Base-by-base conservation (phyloP, 2,329 filamentous ascomycete genomes). In the Rhinocladiella mackenziei region DNA sequence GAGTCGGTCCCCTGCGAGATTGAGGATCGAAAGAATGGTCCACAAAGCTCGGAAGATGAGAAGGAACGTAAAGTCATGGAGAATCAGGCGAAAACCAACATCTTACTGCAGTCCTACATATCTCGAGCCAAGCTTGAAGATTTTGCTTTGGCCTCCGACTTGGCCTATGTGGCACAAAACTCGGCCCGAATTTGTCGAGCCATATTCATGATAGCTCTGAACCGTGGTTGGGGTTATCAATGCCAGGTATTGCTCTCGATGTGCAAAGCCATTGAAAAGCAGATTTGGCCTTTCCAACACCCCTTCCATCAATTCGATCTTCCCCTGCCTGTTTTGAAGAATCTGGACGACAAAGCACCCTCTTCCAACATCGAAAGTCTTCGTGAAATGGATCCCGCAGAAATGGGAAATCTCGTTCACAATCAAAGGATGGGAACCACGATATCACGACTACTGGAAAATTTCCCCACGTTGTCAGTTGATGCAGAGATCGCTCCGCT, bases 221-320 rank as follows among this genome's bases (percentile, higher is more conserved):
- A 97, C 64, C 78, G 92, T 47, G 80, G 88, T 55, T 98, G 92
- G 92, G 92, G 94, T 1, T 85, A 95, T 57, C 89, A 97, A 64
- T 98, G 94, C 55, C 74, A 94, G 28, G 89, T 97, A 1, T 71
- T 98, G 22, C 71, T 98, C 31, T 94, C 88, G 0, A 73, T 98
- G 53, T 94, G 89, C 65, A 97, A 97, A 67, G 94, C 92, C 0
- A 96, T 98, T 43, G 94, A 98, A 67, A 94, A 89, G 67, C 83
- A 89, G 46, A 83, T 95, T 8, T 98, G 92, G 92, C 82, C 89
- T 0, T 95, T 88, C 58, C 84, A 95, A 62, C 92, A 98, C 62
- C 92, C 92, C 0, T 81, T 98, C 36, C 85, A 91, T 57, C 92
- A 98, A 60, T 98, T 98, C 52, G 89, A 97, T 48, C 72, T 98